Base-by-base conservation (phyloP, 352 stramenopile species). In the Globisporangium nagaii region DNA sequence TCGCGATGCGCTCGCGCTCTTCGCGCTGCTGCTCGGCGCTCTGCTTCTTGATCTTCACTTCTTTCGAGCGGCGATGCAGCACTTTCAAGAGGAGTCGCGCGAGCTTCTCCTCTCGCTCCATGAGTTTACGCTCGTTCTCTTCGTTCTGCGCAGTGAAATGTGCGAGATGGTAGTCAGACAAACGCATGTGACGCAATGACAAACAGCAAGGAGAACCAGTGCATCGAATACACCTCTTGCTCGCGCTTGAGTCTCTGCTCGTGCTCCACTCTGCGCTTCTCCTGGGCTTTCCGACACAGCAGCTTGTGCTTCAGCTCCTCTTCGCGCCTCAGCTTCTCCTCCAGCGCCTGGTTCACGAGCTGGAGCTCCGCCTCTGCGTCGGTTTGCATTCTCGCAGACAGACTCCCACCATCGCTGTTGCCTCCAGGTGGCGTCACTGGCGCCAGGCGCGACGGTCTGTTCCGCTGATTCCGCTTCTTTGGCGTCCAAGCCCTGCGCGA, bases 101-200 rank as follows among this genome's bases (percentile, higher is more conserved):
- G 10, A 66, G 48, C 30, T 85, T 85, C 43, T 94, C 84, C 51
- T 94, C 81, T 2, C 77, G 73, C 44, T 88, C 75, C 81, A 92
- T 90, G 4, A 73, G 45, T 44, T 70, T 86, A 1, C 73, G 62
- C 40, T 92, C 84, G 22, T 31, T 66, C 6, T 66, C 59, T 69
- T 89, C 75, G 27, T 45, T 75, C 83, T 93, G 55, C 25, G n/a
- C 12, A n/a, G n/a, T n/a, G n/a, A n/a, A n/a, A n/a, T n/a, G n/a
- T n/a, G n/a, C n/a, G n/a, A n/a, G n/a, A n/a, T n/a, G n/a, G n/a
- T n/a, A n/a, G n/a, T n/a, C 19, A 42, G 24, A 63, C 5, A 46
- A 53, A 25, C n/a, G n/a, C n/a, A n/a, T n/a, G n/a, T n/a, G n/a
- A n/a, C n/a, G n/a, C n/a, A n/a, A n/a, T n/a, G n/a, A n/a, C n/a